phyloP scores from a whole-genome alignment of 129 eudicot species.

The Flaveria brownii region DNA sequence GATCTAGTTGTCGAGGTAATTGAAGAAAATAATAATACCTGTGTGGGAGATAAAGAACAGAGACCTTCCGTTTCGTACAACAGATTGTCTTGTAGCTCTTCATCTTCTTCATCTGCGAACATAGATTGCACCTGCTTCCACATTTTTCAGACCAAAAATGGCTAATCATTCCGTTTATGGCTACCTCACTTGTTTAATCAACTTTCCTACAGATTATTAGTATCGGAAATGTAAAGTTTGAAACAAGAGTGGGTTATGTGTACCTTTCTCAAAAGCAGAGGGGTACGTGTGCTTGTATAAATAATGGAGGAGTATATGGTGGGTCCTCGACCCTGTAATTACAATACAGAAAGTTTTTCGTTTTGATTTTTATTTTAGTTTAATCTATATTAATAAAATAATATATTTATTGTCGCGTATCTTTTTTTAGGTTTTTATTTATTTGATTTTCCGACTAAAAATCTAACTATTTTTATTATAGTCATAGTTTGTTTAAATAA shows the following conservation, averaged over 20 bases:
- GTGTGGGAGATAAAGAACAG: constrained; percentile 67
- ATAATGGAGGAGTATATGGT: too few relatives aligned
- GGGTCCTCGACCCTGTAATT: too few relatives aligned
- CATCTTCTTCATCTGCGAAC: constrained; percentile 46
- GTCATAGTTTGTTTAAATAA: too few relatives aligned
- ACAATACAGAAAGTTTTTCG: too few relatives aligned
- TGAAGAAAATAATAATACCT: constrained; percentile 39
- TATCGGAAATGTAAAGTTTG: background rate
- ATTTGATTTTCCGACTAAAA: too few relatives aligned
- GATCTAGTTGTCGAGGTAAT: constrained; percentile 1
- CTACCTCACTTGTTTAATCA: constrained; percentile 15
- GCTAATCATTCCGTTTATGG: constrained; percentile 22
- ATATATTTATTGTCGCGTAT: too few relatives aligned
- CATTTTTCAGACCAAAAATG: constrained; percentile 40
- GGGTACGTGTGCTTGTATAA: too few relatives aligned
- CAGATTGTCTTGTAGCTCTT: constrained; percentile 43
- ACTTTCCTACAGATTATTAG: constrained; percentile 14
- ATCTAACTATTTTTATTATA: too few relatives aligned
- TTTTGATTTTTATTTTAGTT: too few relatives aligned
- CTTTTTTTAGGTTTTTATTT: too few relatives aligned
- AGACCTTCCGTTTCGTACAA: constrained; percentile 55
- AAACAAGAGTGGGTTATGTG: constrained; percentile 23
- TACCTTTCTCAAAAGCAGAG: background rate
- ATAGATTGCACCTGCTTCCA: constrained; percentile 61
- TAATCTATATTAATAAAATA: too few relatives aligned